Percentiles rank a stretch among this genome's conserved stretches.
These are phyloP conservation scores for Candida schatavii DNA, from an alignment of 805 yeast genomes.

Conservation along the genomic window DNA sequence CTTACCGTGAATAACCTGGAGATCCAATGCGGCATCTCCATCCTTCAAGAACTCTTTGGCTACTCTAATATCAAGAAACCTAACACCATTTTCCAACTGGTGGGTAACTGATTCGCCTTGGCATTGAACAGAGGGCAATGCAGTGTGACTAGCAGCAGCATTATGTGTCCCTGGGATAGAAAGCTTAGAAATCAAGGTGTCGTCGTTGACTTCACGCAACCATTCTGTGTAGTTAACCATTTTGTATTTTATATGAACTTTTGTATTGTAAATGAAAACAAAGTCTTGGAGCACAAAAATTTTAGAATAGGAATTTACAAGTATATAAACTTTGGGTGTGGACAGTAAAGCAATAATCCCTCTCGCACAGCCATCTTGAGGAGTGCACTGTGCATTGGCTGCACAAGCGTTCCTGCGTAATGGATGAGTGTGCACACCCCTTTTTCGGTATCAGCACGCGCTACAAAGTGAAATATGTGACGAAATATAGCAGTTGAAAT, in stretches of 20 bases:
- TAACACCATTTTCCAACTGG: constrained; percentile 70
- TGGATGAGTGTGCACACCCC: too few species aligned
- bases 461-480: too few species aligned
- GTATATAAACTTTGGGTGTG: too few species aligned
- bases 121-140: constrained; percentile 75
- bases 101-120: constrained; percentile 59
- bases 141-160: constrained; percentile 67
- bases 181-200: constrained; percentile 48
- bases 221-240: constrained; percentile 48
- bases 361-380: too few species aligned
- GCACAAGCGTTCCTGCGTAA: too few species aligned
- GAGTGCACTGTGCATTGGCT: too few species aligned
- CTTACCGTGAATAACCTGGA: constrained; percentile 71
- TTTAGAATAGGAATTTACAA: too few species aligned
- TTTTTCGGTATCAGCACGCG: too few species aligned
- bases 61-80: constrained; percentile 67
- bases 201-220: constrained; percentile 54
- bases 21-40: constrained; percentile 50
- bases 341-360: not conserved
- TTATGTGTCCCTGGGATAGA: constrained; percentile 86
- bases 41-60: constrained; percentile 55
- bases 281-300: too few species aligned
- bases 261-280: too few species aligned
- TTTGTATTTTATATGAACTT: too few species aligned
- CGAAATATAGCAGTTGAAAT: too few species aligned